A percentile compares a stretch with the other conserved stretches of the same genome.
These are phyloP conservation scores for Malassezia brasiliensis DNA, from an alignment of 1,284 basidiomycete species.

Conservation along the genomic window DNA sequence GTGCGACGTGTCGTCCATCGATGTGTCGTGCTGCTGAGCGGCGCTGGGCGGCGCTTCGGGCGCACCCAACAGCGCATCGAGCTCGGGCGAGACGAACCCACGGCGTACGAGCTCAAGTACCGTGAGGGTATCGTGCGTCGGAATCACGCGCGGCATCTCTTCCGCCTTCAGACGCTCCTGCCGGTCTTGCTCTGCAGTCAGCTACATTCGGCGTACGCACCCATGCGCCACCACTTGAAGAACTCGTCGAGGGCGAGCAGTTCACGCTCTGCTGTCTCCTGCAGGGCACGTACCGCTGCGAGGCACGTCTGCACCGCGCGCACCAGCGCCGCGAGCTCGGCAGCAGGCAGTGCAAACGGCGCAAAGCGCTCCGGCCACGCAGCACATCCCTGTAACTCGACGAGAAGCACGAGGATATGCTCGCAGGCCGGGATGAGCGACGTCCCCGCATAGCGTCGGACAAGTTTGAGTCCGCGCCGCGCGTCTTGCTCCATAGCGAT, in stretches of 20 bases:
- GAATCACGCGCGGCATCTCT: not conserved
- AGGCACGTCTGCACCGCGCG: constrained; percentile 7
- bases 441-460: constrained; percentile 13
- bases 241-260: constrained; percentile 18
- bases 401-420: constrained; percentile 11
- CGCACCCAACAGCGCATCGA: constrained; percentile 12
- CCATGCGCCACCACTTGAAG: constrained; percentile 20
- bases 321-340: not conserved
- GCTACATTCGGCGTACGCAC: not conserved
- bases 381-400: constrained; percentile 9
- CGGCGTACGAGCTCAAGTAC: constrained; percentile 16
- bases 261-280: constrained; percentile 14
- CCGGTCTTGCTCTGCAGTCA: constrained; percentile 15
- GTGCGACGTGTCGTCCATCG: not conserved
- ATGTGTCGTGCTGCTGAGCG: not conserved
- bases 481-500: constrained; percentile 16
- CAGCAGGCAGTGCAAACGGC: not conserved
- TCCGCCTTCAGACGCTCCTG: constrained; percentile 14
- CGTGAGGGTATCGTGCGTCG: constrained; percentile 16
- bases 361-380: constrained; percentile 3
- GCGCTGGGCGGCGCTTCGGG: not conserved
- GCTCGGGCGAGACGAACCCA: constrained; percentile 14
- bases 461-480: constrained; percentile 7
- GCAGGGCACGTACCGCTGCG: constrained; percentile 1
- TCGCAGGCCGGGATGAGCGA: constrained; percentile 12